phyloP scores from a whole-genome alignment of 2,329 filamentous ascomycete species.

The Neophaeococcomyces mojaviensis region DNA sequence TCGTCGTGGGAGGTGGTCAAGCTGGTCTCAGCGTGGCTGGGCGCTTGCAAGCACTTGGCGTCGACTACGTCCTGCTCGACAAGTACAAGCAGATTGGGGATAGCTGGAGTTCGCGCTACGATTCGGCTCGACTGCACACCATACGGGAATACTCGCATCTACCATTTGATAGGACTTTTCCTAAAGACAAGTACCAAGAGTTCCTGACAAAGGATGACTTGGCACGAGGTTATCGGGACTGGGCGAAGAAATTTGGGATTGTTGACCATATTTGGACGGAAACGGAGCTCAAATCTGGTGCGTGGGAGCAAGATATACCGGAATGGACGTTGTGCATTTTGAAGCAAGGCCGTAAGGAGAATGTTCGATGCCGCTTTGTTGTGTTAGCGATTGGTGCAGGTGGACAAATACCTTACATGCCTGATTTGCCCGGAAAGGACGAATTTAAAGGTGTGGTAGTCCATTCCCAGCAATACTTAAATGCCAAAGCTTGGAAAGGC shows the following conservation, averaged over 20 bases:
- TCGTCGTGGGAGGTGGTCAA: slow-evolving; percentile 37
- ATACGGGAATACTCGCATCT: slow-evolving; percentile 19
- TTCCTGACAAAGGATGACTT: slow-evolving; percentile 23
- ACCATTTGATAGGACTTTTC: slow-evolving; percentile 25
- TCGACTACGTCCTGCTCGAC: slow-evolving; percentile 39
- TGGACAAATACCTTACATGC: slow-evolving; percentile 25
- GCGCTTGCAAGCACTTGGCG: slow-evolving; percentile 36
- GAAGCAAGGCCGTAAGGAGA: slow-evolving; percentile 16
- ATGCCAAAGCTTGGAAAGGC: slow-evolving; percentile 28
- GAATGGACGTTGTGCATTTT: slow-evolving; percentile 34
- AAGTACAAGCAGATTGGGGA: slow-evolving; percentile 37
- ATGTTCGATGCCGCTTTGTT: slow-evolving; percentile 4
- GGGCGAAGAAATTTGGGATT: slow-evolving; percentile 22
- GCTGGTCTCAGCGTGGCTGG: slow-evolving; percentile 39
- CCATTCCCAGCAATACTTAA: slow-evolving; percentile 31
- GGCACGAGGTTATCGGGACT: slow-evolving; percentile 15
- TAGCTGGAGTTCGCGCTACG: slow-evolving; percentile 41
- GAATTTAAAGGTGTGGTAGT: slow-evolving; percentile 32
- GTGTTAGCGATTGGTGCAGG: slow-evolving; percentile 17
- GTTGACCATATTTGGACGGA: slow-evolving; percentile 36
- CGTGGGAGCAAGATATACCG: slow-evolving; percentile 31
- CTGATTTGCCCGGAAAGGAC: slow-evolving; percentile 21
- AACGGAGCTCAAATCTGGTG: slow-evolving; percentile 33
- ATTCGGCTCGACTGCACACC: slow-evolving; percentile 32
- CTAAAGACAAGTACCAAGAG: slow-evolving; percentile 15